Evolutionary conservation across 2,329 filamentous ascomycete species (phyloP), one percentile per base, ranked within the genome.

Genomic region (Coniochaeta sp.): DNA sequence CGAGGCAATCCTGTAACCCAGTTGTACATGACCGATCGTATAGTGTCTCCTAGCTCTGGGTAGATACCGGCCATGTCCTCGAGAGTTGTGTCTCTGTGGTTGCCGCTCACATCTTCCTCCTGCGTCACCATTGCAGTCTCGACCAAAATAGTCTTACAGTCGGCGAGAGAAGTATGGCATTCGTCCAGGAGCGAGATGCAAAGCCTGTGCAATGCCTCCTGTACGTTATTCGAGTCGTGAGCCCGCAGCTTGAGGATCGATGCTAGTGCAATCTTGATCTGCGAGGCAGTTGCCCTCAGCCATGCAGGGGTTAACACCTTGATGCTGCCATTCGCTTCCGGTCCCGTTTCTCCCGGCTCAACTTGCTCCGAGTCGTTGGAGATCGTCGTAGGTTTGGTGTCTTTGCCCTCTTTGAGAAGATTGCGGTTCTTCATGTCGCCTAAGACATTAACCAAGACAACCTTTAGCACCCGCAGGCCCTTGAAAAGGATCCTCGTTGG

Each of bases 1-100:
- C 91, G 81, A 5, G 92, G 86, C 16, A 99, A 77, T 38, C 89
- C 85, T 2, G 82, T 81, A 22, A 91, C 79, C 91, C 91, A 96
- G 50, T 83, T 84, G 65, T 92, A 87, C 1, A 95, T 75, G 1
- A 81, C 86, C 26, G 77, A 79, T 59, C 89, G 83, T 12, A 89
- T 67, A 9, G 77, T 65, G 6, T 82, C 78, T 8, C 73, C 65
- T 0, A 87, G 68, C 12, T 74, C 67, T 3, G 73, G 62, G 56
- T 86, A 78, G 12, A 79, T 73, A 24, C 71, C 71, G 3, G 82
- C 68, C 24, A 95, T 71, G 55, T 84, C 77, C 26, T 74, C 75
- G 4, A 95, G 65, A 48, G 67, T 74, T 1, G 79, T 81, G n/a
- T 48, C 26, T 14, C 13, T 24, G 6, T 48, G 28, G 3, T 16